Evolutionary conservation across 1,284 basidiomycete genomes (phyloP).

Genomic region (Trametes hirsuta): DNA sequence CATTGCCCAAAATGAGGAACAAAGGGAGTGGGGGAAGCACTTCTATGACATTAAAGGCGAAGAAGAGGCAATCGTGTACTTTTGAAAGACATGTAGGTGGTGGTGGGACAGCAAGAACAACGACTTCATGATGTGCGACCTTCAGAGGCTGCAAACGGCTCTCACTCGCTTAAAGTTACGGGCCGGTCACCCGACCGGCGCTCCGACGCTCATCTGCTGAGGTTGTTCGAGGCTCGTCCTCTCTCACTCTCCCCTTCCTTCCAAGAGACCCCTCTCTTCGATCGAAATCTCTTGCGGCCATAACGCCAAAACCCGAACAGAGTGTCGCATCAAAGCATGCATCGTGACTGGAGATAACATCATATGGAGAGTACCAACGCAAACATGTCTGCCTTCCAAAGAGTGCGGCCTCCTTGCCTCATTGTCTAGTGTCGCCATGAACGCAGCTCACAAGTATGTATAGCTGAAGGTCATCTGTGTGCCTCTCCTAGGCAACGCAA

Average conservation of each 20-base stretch:
- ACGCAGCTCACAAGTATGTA: not conserved
- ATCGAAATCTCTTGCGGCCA: too few species aligned
- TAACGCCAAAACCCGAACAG: too few species aligned
- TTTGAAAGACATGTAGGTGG: not conserved
- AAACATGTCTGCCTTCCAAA: conserved; percentile 37
- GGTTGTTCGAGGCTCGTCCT: too few species aligned
- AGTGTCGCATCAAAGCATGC: not conserved
- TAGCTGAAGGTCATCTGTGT: conserved; percentile 83
- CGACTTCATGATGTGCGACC: too few species aligned
- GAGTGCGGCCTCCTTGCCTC: conserved; percentile 30
- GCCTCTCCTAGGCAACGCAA: conserved; percentile 70
- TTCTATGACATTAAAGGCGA: not conserved
- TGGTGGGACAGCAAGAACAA: not conserved
- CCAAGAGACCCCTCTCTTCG: too few species aligned
- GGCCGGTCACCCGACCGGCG: not conserved
- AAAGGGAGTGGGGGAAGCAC: not conserved
- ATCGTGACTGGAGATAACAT: too few species aligned
- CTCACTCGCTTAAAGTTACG: not conserved
- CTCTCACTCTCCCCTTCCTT: too few species aligned
- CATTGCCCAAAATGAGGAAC: conserved; percentile 9
- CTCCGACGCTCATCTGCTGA: not conserved
- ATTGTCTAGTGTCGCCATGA: not conserved
- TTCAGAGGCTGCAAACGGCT: not conserved
- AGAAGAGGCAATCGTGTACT: conserved; percentile 1
- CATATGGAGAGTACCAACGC: conserved; percentile 8